A percentile compares a stretch with the other conserved stretches of the same genome.
These are phyloP conservation scores for Kodamaea anthophila DNA, from an alignment of 1,139 yeast species.

Conservation along the genomic window DNA sequence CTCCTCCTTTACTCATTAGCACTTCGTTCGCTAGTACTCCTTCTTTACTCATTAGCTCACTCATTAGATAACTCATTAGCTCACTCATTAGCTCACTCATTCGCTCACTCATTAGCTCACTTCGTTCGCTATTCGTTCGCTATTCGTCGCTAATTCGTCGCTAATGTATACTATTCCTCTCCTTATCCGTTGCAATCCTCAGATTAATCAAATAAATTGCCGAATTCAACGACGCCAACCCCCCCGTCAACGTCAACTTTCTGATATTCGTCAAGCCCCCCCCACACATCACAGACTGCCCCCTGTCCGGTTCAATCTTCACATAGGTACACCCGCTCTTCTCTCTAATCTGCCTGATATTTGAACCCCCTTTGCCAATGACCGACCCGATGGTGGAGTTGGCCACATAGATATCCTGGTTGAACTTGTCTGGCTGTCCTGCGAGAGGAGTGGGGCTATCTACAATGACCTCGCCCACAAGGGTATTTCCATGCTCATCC, in stretches of 20 bases:
- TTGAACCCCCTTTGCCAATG: constrained; percentile 83
- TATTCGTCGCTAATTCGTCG: too few relatives aligned
- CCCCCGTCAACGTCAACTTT: constrained; percentile 65
- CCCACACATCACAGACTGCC: constrained; percentile 42
- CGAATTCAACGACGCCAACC: constrained; percentile 62
- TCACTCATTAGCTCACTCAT: too few relatives aligned
- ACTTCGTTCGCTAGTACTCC: too few relatives aligned
- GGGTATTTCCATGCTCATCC: constrained; percentile 42
- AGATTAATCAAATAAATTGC: constrained; percentile 77
- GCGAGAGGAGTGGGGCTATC: constrained; percentile 35
- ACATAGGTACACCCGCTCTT: constrained; percentile 70
- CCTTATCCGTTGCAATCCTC: constrained; percentile 61
- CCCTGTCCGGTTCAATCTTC: constrained; percentile 52
- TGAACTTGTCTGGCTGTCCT: constrained; percentile 39
- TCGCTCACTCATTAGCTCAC: too few relatives aligned
- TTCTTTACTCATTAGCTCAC: too few relatives aligned
- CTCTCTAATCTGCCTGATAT: constrained; percentile 72
- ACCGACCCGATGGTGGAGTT: constrained; percentile 76
- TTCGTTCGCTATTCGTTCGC: too few relatives aligned
- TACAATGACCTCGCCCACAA: constrained; percentile 42
- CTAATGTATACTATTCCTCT: too few relatives aligned
- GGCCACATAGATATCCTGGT: constrained; percentile 71
- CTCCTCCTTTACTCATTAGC: too few relatives aligned
- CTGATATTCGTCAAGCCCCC: constrained; percentile 58
- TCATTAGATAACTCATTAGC: too few relatives aligned